phyloP scores from a whole-genome alignment of 345 rosid genomes.

The Pistacia vera region DNA sequence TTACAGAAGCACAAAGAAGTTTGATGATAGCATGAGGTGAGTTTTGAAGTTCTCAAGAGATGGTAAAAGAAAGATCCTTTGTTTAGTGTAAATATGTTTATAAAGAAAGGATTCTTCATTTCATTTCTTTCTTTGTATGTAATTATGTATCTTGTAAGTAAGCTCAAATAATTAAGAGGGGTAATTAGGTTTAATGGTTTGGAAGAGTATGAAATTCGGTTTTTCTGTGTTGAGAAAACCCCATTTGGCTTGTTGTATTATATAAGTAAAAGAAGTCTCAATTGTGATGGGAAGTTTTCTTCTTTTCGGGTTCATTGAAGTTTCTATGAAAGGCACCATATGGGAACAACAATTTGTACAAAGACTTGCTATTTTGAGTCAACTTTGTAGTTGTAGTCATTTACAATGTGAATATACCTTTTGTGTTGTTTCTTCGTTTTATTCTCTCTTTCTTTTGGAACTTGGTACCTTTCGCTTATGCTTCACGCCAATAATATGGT shows the following conservation, averaged over 20 bases:
- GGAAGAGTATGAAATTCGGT: background rate
- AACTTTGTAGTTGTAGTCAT: background rate
- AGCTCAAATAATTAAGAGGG: conserved; percentile 27
- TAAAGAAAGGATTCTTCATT: conserved; percentile 25
- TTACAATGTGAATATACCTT: conserved; percentile 17
- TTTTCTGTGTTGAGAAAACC: background rate
- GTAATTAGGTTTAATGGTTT: conserved; percentile 7
- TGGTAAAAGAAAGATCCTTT: conserved; percentile 24
- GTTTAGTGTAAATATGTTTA: conserved; percentile 39
- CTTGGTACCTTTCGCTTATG: conserved; percentile 26
- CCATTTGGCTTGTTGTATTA: conserved; percentile 7
- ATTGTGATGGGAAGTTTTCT: conserved; percentile 1
- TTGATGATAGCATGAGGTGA: conserved; percentile 22
- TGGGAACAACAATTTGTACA: conserved; percentile 39
- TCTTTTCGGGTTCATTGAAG: conserved; percentile 17
- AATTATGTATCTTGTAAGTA: conserved; percentile 21
- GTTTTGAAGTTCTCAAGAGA: conserved; percentile 33
- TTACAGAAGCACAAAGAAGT: background rate
- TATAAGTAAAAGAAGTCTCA: conserved; percentile 16
- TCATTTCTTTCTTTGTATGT: conserved; percentile 19
- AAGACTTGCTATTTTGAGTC: conserved; percentile 25
- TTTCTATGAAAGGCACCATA: conserved; percentile 18
- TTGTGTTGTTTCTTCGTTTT: background rate
- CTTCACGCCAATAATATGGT: conserved; percentile 23
- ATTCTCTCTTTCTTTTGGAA: background rate